Conservation (phyloP, 495 filamentous ascomycete species). For the Tuber brumale region DNA sequence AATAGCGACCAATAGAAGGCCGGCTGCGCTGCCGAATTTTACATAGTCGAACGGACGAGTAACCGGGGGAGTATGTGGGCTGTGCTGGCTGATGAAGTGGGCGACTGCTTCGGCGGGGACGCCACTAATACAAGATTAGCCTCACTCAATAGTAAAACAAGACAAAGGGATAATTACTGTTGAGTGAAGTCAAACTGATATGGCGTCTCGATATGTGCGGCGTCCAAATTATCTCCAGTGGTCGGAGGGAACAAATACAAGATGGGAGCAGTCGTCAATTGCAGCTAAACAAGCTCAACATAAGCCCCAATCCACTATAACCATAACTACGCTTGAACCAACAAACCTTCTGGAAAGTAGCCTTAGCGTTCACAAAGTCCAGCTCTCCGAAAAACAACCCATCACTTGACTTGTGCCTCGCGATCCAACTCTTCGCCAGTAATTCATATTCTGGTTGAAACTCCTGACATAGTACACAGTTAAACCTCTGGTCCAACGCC, state of each 20-base stretch:
- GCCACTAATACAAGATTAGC: background rate
- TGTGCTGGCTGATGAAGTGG: slow-evolving; percentile 68
- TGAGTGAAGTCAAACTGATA: slow-evolving; percentile 75
- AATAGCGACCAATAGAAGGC: slow-evolving; percentile 58
- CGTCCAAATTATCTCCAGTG: slow-evolving; percentile 68
- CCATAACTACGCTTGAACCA: background rate
- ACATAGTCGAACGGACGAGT: slow-evolving; percentile 82
- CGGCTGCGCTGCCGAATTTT: slow-evolving; percentile 60
- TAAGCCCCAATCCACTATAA: slow-evolving; percentile 8
- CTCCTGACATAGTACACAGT: slow-evolving; percentile 77
- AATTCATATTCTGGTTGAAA: slow-evolving; percentile 95
- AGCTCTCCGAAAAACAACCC: slow-evolving; percentile 75
- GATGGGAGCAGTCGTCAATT: slow-evolving; percentile 90
- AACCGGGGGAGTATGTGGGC: slow-evolving; percentile 61
- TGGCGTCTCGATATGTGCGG: slow-evolving; percentile 54
- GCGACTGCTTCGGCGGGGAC: slow-evolving; percentile 37
- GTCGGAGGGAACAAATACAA: slow-evolving; percentile 85
- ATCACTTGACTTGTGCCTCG: slow-evolving; percentile 67
- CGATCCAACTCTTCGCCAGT: slow-evolving; percentile 77
- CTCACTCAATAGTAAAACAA: background rate
- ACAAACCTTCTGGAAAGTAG: slow-evolving; percentile 79
- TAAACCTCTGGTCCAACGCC: slow-evolving; percentile 74
- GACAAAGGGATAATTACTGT: slow-evolving; percentile 52
- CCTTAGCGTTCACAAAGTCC: slow-evolving; percentile 80
- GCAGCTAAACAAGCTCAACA: slow-evolving; percentile 53